Evolutionary conservation across 78 protist genomes (phyloP).

Genomic region (Pigoraptor vietnamica): DNA sequence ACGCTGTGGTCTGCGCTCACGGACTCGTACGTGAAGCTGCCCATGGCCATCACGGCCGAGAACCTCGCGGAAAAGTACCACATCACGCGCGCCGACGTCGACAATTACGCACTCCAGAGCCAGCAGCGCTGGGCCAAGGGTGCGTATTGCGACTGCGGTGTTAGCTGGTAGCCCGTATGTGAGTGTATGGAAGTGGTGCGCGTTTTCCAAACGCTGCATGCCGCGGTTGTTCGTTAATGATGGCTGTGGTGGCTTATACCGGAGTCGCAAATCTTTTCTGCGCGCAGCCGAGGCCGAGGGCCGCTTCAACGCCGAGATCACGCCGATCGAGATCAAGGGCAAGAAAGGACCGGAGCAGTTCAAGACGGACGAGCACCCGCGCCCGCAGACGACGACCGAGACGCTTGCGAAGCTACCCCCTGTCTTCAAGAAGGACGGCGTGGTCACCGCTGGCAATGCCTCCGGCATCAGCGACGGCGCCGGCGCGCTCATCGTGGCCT

Average conservation of each 20-base stretch:
- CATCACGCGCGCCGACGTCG: conserved; percentile 47
- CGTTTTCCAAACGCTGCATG: too few species aligned
- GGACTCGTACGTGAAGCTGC: conserved; percentile 34
- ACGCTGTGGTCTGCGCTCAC: conserved; percentile 61
- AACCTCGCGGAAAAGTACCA: conserved; percentile 44
- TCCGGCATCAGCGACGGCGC: conserved; percentile 77
- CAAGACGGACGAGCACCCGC: conserved; percentile 60
- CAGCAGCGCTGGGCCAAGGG: conserved; percentile 36
- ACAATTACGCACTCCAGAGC: conserved; percentile 44
- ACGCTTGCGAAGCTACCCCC: conserved; percentile 34
- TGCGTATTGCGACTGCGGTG: background rate
- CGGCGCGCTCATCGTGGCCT: conserved; percentile 48
- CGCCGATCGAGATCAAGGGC: conserved; percentile 36
- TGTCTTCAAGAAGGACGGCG: conserved; percentile 64
- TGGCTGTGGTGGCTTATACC: too few species aligned
- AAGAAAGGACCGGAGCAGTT: conserved; percentile 11
- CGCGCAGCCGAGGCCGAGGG: conserved; percentile 29
- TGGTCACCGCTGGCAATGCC: conserved; percentile 65
- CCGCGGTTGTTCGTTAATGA: too few species aligned
- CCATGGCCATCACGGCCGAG: conserved; percentile 76
- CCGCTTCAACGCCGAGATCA: conserved; percentile 44
- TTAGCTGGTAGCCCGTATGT: too few species aligned
- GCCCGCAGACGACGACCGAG: conserved; percentile 22
- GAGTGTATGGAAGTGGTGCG: background rate
- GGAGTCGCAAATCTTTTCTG: too few species aligned